Evolutionary conservation across 228 moss, liverwort and hornwort species (phyloP).

Genomic region (Sphagnum magellanicum): DNA sequence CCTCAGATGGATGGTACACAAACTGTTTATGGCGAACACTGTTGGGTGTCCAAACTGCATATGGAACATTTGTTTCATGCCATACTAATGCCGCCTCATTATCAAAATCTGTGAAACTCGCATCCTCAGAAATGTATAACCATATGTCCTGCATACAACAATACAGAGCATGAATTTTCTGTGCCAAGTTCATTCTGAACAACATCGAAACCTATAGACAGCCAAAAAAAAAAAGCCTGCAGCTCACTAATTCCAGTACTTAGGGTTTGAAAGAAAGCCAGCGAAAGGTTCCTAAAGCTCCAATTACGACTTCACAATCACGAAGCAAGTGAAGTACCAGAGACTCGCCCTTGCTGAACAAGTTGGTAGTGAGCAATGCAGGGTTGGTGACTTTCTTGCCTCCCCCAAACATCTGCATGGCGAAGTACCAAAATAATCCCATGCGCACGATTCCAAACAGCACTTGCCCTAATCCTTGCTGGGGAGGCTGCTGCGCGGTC

Average conservation of each 20-base stretch:
- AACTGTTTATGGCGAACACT: slow-evolving; percentile 41
- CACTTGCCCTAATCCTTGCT: slow-evolving; percentile 28
- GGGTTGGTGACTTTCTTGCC: slow-evolving; percentile 62
- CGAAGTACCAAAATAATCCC: slow-evolving; percentile 89
- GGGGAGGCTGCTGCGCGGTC: slow-evolving; percentile 38
- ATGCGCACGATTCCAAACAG: slow-evolving; percentile 68
- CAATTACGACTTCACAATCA: too few species aligned
- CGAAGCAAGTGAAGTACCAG: slow-evolving; percentile 28
- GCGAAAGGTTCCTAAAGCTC: too few species aligned
- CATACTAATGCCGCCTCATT: slow-evolving; percentile 58
- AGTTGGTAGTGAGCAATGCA: slow-evolving; percentile 56
- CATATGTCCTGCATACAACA: slow-evolving; percentile 51
- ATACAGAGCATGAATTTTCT: too few species aligned
- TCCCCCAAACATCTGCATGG: slow-evolving; percentile 71
- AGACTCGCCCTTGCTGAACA: slow-evolving; percentile 64
- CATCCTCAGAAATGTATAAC: slow-evolving; percentile 69
- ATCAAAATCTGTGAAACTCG: slow-evolving; percentile 45
- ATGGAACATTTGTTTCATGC: slow-evolving; percentile 86
- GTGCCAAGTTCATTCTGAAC: too few species aligned
- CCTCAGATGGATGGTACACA: slow-evolving; percentile 55
- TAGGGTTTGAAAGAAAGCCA: too few species aligned
- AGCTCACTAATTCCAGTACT: too few species aligned
- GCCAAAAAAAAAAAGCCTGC: too few species aligned
- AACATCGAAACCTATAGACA: too few species aligned
- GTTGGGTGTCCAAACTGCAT: slow-evolving; percentile 75